Conservation (phyloP, 2,329 filamentous ascomycete genomes). For the Seiridium cupressi region DNA sequence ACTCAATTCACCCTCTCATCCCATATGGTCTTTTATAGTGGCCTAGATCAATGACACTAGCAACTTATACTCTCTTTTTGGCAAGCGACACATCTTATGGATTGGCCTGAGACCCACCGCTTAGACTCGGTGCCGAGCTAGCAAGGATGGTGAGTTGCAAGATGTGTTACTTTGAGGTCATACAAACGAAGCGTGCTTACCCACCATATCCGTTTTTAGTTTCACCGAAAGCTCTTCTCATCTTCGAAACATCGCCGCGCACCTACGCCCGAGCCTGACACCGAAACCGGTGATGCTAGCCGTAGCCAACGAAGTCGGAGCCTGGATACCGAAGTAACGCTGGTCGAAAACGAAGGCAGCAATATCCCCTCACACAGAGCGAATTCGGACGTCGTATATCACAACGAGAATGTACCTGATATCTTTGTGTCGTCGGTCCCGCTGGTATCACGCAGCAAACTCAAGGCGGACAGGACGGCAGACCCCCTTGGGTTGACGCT, state of each 20-base stretch:
- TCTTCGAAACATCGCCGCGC: not conserved
- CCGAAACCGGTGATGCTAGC: not conserved
- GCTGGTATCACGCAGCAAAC: not conserved
- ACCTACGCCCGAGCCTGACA: not conserved
- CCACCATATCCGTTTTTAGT: not conserved
- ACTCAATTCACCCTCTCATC: no score
- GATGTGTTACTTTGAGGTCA: not conserved
- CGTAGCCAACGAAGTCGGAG: not conserved
- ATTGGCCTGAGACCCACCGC: no score
- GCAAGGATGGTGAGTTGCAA: not conserved
- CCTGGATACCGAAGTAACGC: not conserved
- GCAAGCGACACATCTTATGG: no score
- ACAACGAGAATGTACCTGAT: not conserved
- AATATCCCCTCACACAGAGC: not conserved
- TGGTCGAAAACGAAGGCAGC: not conserved
- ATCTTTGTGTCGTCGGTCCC: not conserved
- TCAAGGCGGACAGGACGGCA: not conserved
- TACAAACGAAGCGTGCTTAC: not conserved
- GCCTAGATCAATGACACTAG: no score
- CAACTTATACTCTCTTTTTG: no score
- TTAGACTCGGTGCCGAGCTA: not conserved
- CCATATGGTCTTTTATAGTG: no score
- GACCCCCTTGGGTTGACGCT: constrained; percentile 1
- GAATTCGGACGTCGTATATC: not conserved
- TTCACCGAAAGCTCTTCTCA: not conserved